Base-by-base conservation (phyloP, 805 yeast species). In the Nematodospora valgi region DNA sequence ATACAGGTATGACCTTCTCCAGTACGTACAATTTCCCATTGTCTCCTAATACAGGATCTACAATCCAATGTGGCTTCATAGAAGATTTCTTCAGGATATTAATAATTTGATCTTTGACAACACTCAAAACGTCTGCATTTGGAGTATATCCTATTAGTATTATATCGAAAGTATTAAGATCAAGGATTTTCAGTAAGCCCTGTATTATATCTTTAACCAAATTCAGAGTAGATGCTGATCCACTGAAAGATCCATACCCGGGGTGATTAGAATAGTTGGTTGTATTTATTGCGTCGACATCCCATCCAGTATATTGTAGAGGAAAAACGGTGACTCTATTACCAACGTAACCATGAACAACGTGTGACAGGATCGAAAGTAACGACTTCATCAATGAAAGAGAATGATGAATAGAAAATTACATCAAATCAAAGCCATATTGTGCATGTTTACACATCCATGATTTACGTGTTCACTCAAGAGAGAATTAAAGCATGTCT, bases 1-100 rank as follows among this genome's bases (percentile, higher is more conserved):
- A 82, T 2, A 70, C 55, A 0, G 76, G 75, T 0, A 82, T 62
- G 17, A 80, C 69, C 9, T 62, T 70, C 35, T 70, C 72, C 39
- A 71, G 70, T 1, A 91, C 96, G 54, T 91, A 91, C 3, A 88
- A 58, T 38, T 66, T 71, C 1, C 96, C 96, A 47, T 86, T 82
- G 52, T 91, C 98, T 9, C 98, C 98, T 54, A 91, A 61, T 1
- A 91, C 93, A 1, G 98, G 98, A 55, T 91, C 98, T 32, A 91
- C 54, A 4, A 89, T 69, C 80, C 91, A 78, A 12, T 74, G 58
- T 0, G 74, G 62, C 20, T 25, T 32, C n/a, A n/a, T n/a, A n/a
- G n/a, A n/a, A n/a, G n/a, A n/a, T 12, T 15, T 19, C 33, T 27
- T 46, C 51, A 31, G 60, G 10, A 13, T 2, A 15, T 6, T 20